Evolutionary conservation across 441 rosid species (phyloP).

Genomic region (Populus hybrid): DNA sequence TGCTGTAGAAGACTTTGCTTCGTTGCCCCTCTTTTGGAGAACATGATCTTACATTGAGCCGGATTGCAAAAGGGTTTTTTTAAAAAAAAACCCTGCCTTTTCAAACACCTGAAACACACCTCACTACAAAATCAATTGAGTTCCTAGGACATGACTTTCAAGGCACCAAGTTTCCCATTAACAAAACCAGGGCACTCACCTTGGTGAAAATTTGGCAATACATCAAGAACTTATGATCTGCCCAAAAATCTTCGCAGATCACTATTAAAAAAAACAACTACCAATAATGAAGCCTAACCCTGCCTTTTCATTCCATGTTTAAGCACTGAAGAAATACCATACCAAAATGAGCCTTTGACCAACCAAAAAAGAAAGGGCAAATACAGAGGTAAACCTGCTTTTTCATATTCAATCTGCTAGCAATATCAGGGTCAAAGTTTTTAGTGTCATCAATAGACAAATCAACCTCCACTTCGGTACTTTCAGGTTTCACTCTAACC

Average conservation of each 20-base stretch:
- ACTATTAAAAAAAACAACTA: no score
- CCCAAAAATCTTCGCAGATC: background rate
- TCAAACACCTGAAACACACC: background rate
- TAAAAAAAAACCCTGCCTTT: no score
- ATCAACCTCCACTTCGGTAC: conserved; percentile 63
- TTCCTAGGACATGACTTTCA: background rate
- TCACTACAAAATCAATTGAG: background rate
- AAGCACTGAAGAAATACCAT: background rate
- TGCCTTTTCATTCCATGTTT: no score
- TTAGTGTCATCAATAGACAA: conserved; percentile 55
- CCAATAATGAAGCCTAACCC: no score
- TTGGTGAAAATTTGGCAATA: background rate
- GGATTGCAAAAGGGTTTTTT: no score
- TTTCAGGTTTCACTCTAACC: conserved; percentile 72
- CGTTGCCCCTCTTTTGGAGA: no score
- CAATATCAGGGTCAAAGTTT: conserved; percentile 48
- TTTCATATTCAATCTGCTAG: conserved; percentile 30
- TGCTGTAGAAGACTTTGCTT: no score
- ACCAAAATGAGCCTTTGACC: background rate
- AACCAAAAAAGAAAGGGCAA: background rate
- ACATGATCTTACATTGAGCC: no score
- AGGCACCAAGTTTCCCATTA: background rate
- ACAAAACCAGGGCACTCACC: background rate
- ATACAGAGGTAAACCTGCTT: conserved; percentile 54
- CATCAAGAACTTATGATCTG: background rate